Percentiles rank a stretch among this genome's conserved stretches.
These are phyloP conservation scores for Cardamine chenopodiifolia DNA, from an alignment of 345 rosid genomes.

Conservation along the genomic window DNA sequence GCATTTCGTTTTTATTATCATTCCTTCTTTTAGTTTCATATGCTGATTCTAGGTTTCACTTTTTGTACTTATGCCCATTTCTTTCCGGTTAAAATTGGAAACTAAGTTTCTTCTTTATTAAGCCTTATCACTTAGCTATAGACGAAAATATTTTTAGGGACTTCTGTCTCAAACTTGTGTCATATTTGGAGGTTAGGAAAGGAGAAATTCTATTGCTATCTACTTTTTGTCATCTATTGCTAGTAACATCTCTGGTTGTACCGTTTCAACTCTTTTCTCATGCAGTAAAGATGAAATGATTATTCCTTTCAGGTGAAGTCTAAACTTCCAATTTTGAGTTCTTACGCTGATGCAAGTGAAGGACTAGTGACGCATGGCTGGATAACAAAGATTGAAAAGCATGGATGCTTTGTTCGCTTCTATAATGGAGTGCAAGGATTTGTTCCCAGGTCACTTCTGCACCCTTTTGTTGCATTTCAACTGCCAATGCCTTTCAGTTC, in stretches of 20 bases:
- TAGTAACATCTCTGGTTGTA: constrained; percentile 19
- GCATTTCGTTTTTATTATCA: neutral
- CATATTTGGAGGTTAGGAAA: constrained; percentile 1
- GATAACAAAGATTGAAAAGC: constrained; percentile 92
- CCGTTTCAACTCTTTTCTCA: constrained; percentile 16
- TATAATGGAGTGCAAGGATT: constrained; percentile 98
- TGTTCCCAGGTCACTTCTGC: constrained; percentile 66
- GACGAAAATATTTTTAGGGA: constrained; percentile 6
- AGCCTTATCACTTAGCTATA: constrained; percentile 11
- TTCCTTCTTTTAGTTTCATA: constrained; percentile 1
- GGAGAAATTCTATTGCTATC: constrained; percentile 13
- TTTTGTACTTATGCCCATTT: constrained; percentile 1
- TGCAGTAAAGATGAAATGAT: constrained; percentile 17
- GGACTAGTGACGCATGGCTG: constrained; percentile 92
- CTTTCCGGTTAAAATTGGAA: neutral
- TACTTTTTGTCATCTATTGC: constrained; percentile 10
- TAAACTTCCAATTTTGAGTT: constrained; percentile 75
- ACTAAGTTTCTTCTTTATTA: constrained; percentile 13
- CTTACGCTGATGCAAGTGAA: constrained; percentile 80
- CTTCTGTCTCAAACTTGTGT: neutral
- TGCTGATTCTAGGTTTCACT: constrained; percentile 11
- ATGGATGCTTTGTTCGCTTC: constrained; percentile 93
- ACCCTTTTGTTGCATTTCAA: constrained; percentile 24
- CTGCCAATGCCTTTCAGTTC: constrained; percentile 21
- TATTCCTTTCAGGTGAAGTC: constrained; percentile 80